Evolutionary conservation across 2,329 filamentous ascomycete species (phyloP).

Genomic region (Colletotrichum lupini): DNA sequence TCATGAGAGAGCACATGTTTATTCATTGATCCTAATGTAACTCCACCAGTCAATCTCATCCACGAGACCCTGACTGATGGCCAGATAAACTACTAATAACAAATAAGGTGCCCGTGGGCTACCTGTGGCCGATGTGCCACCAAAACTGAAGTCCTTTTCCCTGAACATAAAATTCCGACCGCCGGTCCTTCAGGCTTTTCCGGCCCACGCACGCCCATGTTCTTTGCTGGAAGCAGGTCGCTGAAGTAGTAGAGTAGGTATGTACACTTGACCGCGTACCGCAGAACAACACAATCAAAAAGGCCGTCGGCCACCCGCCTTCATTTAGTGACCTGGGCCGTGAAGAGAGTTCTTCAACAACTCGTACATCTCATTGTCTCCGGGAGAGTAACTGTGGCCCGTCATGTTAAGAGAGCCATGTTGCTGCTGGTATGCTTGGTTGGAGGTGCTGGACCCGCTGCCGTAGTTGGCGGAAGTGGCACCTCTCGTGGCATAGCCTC

Average conservation of each 20-base stretch:
- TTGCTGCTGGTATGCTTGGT: constrained; percentile 28
- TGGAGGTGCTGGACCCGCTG: not conserved
- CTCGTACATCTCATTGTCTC: constrained; percentile 27
- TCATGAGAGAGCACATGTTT: not conserved
- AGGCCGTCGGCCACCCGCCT: not conserved
- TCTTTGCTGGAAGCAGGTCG: too few relatives aligned
- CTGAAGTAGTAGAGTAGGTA: too few relatives aligned
- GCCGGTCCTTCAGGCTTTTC: too few relatives aligned
- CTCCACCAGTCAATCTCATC: not conserved
- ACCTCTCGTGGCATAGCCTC: constrained; percentile 15
- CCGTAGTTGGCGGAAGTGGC: constrained; percentile 12
- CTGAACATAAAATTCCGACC: too few relatives aligned
- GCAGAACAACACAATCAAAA: too few relatives aligned
- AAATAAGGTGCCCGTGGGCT: not conserved
- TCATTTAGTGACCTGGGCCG: constrained; percentile 6
- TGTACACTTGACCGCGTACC: too few relatives aligned
- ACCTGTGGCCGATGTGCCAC: not conserved
- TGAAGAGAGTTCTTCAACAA: constrained; percentile 29
- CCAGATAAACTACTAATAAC: not conserved
- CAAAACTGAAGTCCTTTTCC: too few relatives aligned
- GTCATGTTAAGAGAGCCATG: constrained; percentile 14
- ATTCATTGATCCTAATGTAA: not conserved
- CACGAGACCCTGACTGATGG: not conserved
- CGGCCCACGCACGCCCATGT: too few relatives aligned
- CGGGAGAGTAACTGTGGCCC: constrained; percentile 7